Conservation (phyloP, 23 red algal genomes). For the Gracilaria gracilis region DNA sequence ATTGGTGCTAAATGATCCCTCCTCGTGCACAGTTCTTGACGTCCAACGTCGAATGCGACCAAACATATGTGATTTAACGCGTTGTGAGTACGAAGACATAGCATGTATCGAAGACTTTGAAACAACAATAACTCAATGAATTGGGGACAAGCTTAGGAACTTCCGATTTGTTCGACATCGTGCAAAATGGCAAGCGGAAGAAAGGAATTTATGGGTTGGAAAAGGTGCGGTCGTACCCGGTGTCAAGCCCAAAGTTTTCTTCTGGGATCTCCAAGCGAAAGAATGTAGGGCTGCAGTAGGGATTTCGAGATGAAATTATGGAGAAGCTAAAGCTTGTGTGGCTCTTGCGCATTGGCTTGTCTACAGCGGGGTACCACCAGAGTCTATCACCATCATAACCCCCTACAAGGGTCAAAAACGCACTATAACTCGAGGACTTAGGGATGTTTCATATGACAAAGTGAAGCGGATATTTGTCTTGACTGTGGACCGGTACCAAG, state of each 20-base stretch:
- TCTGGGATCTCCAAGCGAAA: slow-evolving; percentile 56
- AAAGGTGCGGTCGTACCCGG: slow-evolving; percentile 52
- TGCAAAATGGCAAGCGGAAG: not conserved
- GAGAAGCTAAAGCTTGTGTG: slow-evolving; percentile 43
- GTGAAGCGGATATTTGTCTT: slow-evolving; percentile 10
- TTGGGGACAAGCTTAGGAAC: slow-evolving; percentile 7
- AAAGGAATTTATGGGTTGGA: slow-evolving; percentile 31
- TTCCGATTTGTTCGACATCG: not conserved
- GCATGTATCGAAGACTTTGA: slow-evolving; percentile 55
- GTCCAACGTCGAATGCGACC: slow-evolving; percentile 59
- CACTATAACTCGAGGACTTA: slow-evolving; percentile 9
- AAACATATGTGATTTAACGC: slow-evolving; percentile 47
- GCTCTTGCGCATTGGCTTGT: slow-evolving; percentile 43
- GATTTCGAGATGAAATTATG: slow-evolving; percentile 41
- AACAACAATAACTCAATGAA: slow-evolving; percentile 41
- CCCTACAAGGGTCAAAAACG: slow-evolving; percentile 67
- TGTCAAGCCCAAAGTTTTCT: slow-evolving; percentile 41
- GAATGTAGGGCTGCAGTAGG: slow-evolving; percentile 64
- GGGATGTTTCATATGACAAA: not conserved
- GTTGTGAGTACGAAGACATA: slow-evolving; percentile 58
- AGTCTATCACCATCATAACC: slow-evolving; percentile 48
- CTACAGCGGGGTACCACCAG: slow-evolving; percentile 43
- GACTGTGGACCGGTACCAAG: slow-evolving; percentile 73
- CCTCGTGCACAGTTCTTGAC: slow-evolving; percentile 42
- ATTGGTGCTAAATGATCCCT: slow-evolving; percentile 39